Percentiles rank a stretch among this genome's conserved stretches.
phyloP scores from a whole-genome alignment of 1,284 basidiomycete genomes.

The Pholiota adiposa region DNA sequence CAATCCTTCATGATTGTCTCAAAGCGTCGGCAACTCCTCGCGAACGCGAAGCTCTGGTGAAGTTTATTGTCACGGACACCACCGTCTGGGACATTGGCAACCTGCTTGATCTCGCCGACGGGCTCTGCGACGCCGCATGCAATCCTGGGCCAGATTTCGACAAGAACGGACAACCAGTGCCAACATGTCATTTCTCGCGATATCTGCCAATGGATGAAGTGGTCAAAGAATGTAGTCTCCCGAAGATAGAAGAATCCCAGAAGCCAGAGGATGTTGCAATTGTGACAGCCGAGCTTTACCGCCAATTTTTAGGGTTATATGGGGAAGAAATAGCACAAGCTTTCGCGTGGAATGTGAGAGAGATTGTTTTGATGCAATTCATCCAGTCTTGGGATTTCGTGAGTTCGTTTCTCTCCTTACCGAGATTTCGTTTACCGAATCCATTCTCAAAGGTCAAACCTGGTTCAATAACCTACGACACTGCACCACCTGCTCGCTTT shows the following conservation, averaged over 20 bases:
- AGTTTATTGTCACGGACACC: slow-evolving; percentile 6
- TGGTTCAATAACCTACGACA: slow-evolving; percentile 12
- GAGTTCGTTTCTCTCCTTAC: neutral
- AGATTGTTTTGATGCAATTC: slow-evolving; percentile 17
- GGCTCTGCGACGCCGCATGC: slow-evolving; percentile 8
- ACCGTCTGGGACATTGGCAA: slow-evolving; percentile 16
- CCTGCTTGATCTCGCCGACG: slow-evolving; percentile 18
- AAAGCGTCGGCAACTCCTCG: neutral
- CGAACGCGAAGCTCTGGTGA: slow-evolving; percentile 8
- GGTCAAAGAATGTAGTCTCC: neutral
- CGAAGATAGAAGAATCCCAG: neutral
- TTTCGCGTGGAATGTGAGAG: slow-evolving; percentile 20
- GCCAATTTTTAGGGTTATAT: slow-evolving; percentile 5
- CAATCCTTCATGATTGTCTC: slow-evolving; percentile 10
- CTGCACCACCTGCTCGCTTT: slow-evolving; percentile 8
- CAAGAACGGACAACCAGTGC: neutral
- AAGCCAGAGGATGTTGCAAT: slow-evolving; percentile 7
- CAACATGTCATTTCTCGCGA: slow-evolving; percentile 1
- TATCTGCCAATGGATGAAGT: slow-evolving; percentile 1
- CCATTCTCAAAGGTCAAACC: slow-evolving; percentile 6
- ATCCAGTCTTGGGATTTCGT: slow-evolving; percentile 21
- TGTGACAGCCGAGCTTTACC: slow-evolving; percentile 8
- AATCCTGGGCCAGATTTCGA: slow-evolving; percentile 3
- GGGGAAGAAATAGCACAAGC: slow-evolving; percentile 12
- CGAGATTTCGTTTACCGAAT: neutral